Evolutionary conservation across 495 filamentous ascomycete genomes (phyloP), one percentile per base, ranked within the genome.

Genomic region (Penicillium lagena): DNA sequence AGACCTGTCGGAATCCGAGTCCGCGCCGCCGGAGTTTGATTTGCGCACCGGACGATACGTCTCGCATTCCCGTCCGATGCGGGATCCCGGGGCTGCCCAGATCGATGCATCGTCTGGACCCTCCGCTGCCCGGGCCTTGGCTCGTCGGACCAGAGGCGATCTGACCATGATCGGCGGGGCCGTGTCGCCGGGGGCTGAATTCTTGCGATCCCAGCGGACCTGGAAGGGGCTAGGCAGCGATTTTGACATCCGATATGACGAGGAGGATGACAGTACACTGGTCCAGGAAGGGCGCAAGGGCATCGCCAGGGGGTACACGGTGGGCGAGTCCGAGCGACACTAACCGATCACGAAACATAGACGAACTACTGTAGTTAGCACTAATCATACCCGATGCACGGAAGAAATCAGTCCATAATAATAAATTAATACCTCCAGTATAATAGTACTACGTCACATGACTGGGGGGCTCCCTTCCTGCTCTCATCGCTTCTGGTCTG

Each of bases 181-280:
- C 0, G 69, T 83, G n/a, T 96, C 90, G 17, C 94, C 94, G 4
- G 93, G 86, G 1, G 93, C 94, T 5, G 86, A 95, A 64, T 96
- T 79, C 55, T 62, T 98, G 46, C 77, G 81, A 35, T 85, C 82
- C 9, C 85, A 90, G 54, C 65, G 93, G 45, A 94, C 85, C 7
- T 99, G 93, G 93, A 86, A 82, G 59, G 93, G 93, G 1, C 63
- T 99, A 27, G 94, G 93, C 0, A 94, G 83, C 46, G 93, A 98
- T 62, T 93, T 89, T 47, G 73, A 76, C 35, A 74, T 82, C 28
- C 71, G 70, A 39, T 83, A 89, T 53, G 80, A 85, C 35, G 78
- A 84, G 9, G 73, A 78, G 10, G 71, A 79, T 11, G 64, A 71
- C 32, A 76, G 78, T 14, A 78, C 79, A 7, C 41, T 64, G 31